Conservation (phyloP, 73 alveolate species). For the Paramecium caudatum region DNA sequence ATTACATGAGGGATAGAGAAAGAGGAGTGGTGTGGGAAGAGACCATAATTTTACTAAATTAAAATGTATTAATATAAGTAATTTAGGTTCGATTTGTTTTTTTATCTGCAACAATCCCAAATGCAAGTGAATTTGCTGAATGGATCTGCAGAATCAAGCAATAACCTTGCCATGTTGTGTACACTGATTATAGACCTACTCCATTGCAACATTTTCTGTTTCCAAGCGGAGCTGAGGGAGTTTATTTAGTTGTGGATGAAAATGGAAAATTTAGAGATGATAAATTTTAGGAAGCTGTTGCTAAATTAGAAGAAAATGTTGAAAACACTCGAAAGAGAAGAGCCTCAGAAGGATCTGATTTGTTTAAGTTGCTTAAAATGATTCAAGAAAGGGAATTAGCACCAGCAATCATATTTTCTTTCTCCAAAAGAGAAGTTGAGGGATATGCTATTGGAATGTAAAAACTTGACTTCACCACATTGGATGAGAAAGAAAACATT, state of each 20-base stretch:
- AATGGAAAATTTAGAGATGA: slow-evolving; percentile 97
- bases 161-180: slow-evolving; percentile 99
- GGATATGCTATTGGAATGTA: slow-evolving; percentile 95
- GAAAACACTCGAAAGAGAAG: slow-evolving; percentile 83
- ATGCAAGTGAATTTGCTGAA: slow-evolving; percentile 99
- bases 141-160: slow-evolving; percentile 98
- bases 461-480: slow-evolving; percentile 93
- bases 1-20: slow-evolving; percentile 99
- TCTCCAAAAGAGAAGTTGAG: slow-evolving; percentile 99
- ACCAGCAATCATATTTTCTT: slow-evolving; percentile 98
- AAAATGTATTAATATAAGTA: slow-evolving; percentile 48
- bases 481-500: slow-evolving; percentile 95
- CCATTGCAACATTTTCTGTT: slow-evolving; percentile 98
- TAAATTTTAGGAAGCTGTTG: slow-evolving; percentile 97
- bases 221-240: slow-evolving; percentile 98
- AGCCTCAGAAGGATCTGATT: slow-evolving; percentile 86
- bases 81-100: slow-evolving; percentile 90
- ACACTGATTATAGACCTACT: slow-evolving; percentile 99
- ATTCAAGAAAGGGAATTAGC: slow-evolving; percentile 82
- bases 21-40: slow-evolving; percentile 99
- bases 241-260: slow-evolving; percentile 97
- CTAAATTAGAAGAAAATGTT: slow-evolving; percentile 87
- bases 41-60: slow-evolving; percentile 93
- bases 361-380: slow-evolving; percentile 87
- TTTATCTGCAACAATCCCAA: slow-evolving; percentile 99